phyloP scores from a whole-genome alignment of 768 basidiomycete genomes.

The Lepiota venenata region DNA sequence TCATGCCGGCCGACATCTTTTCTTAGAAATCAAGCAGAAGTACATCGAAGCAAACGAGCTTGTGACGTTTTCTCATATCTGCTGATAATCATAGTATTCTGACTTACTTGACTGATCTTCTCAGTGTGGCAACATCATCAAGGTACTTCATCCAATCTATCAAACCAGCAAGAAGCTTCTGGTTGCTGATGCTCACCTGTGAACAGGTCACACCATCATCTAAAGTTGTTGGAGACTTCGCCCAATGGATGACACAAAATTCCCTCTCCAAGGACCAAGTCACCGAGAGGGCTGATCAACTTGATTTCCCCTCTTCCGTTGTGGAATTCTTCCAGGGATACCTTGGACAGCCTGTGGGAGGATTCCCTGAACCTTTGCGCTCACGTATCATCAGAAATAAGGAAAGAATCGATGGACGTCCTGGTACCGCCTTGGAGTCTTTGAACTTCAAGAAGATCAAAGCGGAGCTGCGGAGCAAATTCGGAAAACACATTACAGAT shows the following conservation, averaged over 20 bases:
- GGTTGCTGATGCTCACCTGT: conserved; percentile 4
- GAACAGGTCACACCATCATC: conserved; percentile 92
- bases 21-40: conserved; percentile 90
- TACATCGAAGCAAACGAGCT: conserved; percentile 98
- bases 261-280: conserved; percentile 85
- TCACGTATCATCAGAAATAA: conserved; percentile 90
- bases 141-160: conserved; percentile 38
- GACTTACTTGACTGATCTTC: conserved; percentile 13
- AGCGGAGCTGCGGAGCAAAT: conserved; percentile 87
- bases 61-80: conserved; percentile 39
- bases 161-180: not conserved
- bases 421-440: conserved; percentile 83
- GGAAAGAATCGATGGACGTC: conserved; percentile 89
- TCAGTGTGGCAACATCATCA: conserved; percentile 96
- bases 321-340: conserved; percentile 99
- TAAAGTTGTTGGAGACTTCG: conserved; percentile 98
- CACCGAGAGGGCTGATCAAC: conserved; percentile 75
- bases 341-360: conserved; percentile 96
- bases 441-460: conserved; percentile 97
- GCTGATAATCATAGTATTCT: conserved; percentile 6
- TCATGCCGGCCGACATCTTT: conserved; percentile 10
- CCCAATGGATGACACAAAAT: conserved; percentile 99
- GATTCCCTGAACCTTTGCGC: conserved; percentile 97
- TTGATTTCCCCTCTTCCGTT: conserved; percentile 97
- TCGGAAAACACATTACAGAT: conserved; percentile 93